A percentile compares a stretch with the other conserved stretches of the same genome.
These are phyloP conservation scores for Coprinellus aureogranulatus DNA, from an alignment of 768 basidiomycete genomes.

Conservation along the genomic window DNA sequence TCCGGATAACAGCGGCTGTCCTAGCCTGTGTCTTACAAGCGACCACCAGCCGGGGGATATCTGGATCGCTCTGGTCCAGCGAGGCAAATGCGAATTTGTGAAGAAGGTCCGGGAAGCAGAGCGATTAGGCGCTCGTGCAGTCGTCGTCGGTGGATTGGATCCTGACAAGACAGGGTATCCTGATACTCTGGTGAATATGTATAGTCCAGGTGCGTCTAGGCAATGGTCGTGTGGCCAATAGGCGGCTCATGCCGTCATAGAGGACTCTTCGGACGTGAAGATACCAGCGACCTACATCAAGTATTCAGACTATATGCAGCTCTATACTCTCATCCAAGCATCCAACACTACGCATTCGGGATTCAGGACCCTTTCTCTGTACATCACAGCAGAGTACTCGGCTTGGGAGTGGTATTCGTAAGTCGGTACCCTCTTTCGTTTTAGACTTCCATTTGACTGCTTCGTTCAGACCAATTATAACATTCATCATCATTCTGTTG, in stretches of 20 bases:
- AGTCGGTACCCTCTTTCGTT: slow-evolving; percentile 26
- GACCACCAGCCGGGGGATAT: slow-evolving; percentile 61
- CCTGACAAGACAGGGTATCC: slow-evolving; percentile 64
- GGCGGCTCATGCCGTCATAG: slow-evolving; percentile 34
- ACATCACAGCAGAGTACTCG: slow-evolving; percentile 76
- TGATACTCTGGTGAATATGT: slow-evolving; percentile 86
- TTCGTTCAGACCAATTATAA: slow-evolving; percentile 68
- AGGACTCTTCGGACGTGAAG: slow-evolving; percentile 78
- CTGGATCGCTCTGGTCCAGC: slow-evolving; percentile 90
- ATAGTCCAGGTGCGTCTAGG: slow-evolving; percentile 75
- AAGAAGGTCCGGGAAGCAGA: slow-evolving; percentile 79
- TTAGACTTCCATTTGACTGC: slow-evolving; percentile 12
- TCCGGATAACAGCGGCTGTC: slow-evolving; percentile 60
- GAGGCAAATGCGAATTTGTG: slow-evolving; percentile 88
- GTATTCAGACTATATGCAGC: slow-evolving; percentile 71
- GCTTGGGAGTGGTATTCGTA: slow-evolving; percentile 94
- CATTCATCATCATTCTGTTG: slow-evolving; percentile 83
- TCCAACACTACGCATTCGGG: slow-evolving; percentile 83
- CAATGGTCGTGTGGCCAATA: slow-evolving; percentile 7
- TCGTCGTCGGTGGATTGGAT: slow-evolving; percentile 88
- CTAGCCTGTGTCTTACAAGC: slow-evolving; percentile 59
- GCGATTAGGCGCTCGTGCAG: slow-evolving; percentile 75
- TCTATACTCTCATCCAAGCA: slow-evolving; percentile 64
- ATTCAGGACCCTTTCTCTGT: slow-evolving; percentile 67
- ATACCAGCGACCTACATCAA: slow-evolving; percentile 89